These are phyloP conservation scores for Haematococcus lacustris DNA, from an alignment of 139 green algal species.

Conservation along the genomic window DNA sequence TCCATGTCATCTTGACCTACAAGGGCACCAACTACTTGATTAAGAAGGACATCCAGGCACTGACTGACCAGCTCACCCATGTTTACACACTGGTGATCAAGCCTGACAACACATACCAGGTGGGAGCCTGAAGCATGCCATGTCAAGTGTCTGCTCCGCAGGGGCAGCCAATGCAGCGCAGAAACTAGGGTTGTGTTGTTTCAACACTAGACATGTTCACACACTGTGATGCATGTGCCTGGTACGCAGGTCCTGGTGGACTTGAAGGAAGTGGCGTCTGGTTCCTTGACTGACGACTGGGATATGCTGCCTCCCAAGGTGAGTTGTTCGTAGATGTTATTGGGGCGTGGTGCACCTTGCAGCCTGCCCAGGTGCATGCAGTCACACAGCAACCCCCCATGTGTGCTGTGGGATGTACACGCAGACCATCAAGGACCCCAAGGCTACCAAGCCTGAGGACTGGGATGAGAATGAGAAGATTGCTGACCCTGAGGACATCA, in stretches of 20 bases:
- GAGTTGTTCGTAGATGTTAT: not conserved
- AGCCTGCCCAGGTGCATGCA: not conserved
- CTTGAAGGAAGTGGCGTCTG: constrained; percentile 55
- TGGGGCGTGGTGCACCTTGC: not conserved
- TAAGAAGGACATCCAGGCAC: constrained; percentile 90
- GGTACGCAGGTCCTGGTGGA: constrained; percentile 68
- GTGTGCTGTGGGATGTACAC: not conserved
- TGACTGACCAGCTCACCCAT: constrained; percentile 69
- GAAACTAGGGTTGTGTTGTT: too few relatives aligned
- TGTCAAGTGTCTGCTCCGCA: too few relatives aligned
- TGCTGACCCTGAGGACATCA: constrained; percentile 67
- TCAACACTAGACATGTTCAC: not conserved
- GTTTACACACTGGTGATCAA: constrained; percentile 81
- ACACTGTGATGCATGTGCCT: not conserved
- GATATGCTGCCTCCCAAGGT: constrained; percentile 73
- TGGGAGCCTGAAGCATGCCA: constrained; percentile 7
- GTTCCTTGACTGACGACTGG: constrained; percentile 73
- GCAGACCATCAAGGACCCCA: constrained; percentile 56
- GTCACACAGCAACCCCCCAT: not conserved
- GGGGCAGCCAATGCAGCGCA: too few relatives aligned
- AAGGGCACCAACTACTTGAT: constrained; percentile 85
- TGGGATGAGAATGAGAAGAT: constrained; percentile 80
- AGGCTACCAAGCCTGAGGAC: constrained; percentile 82
- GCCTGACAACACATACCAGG: constrained; percentile 69
- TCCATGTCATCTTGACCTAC: constrained; percentile 94